Conservation (phyloP, 2,329 filamentous ascomycete genomes). For the Exophiala xenobiotica region DNA sequence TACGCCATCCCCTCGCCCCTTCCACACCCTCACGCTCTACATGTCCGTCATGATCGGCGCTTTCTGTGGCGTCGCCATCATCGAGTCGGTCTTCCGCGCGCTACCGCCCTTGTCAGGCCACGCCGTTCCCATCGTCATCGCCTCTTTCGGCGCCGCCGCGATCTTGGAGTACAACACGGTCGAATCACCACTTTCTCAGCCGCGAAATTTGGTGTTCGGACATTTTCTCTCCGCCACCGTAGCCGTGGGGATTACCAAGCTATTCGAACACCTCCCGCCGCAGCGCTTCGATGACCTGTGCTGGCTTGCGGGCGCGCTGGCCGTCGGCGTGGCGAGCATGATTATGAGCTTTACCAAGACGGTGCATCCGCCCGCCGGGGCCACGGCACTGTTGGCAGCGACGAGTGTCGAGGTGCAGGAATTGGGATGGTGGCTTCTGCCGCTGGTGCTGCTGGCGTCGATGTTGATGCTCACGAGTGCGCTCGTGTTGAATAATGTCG, state of each 20-base stretch:
- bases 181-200: conserved; percentile 70
- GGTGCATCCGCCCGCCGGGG: conserved; percentile 71
- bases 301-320: conserved; percentile 64
- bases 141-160: conserved; percentile 71
- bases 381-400: conserved; percentile 69
- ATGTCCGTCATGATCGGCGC: conserved; percentile 66
- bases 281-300: conserved; percentile 51
- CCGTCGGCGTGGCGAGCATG: conserved; percentile 62
- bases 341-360: conserved; percentile 71
- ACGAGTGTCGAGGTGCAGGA: conserved; percentile 54
- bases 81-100: conserved; percentile 57
- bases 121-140: conserved; percentile 62
- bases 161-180: conserved; percentile 74
- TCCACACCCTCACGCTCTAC: conserved; percentile 60
- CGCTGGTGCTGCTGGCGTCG: conserved; percentile 61
- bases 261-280: conserved; percentile 56
- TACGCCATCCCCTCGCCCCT: conserved; percentile 16
- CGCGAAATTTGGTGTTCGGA: conserved; percentile 67
- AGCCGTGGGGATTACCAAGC: conserved; percentile 63
- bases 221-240: conserved; percentile 63
- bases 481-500: conserved; percentile 67
- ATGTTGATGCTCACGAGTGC: conserved; percentile 63
- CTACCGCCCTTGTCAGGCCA: conserved; percentile 55
- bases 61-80: conserved; percentile 60
- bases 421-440: conserved; percentile 69